Base-by-base conservation (phyloP, 75 land plant species). In the Sequoiadendron giganteum region DNA sequence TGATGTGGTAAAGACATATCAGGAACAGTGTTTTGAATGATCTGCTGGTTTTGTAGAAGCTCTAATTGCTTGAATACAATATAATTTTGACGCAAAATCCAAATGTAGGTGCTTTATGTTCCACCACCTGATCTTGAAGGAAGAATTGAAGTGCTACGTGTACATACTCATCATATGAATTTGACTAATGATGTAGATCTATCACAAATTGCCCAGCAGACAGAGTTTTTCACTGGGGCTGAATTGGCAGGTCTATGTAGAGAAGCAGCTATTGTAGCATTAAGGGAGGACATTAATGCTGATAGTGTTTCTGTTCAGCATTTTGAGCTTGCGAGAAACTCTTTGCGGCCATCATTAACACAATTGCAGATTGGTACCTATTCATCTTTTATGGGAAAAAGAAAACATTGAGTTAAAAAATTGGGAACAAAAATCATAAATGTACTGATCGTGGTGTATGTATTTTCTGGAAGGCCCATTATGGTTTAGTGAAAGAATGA, bases 51-150 rank as follows among this genome's bases (percentile, higher is more conserved):
- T 68, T n/a, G 34, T 19, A n/a, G 9, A 8, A 49, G 19, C 58
- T 77, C 15, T 47, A 79, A n/a, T 87, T 61, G 28, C n/a, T 28
- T 65, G 42, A 25, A 3, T 86, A 34, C 49, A 68, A 16, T 86
- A 56, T 36, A 14, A 88, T 0, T 55, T 21, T 56, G 42, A 78
- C 28, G 39, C 39, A 68, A 56, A 88, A 79, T 82, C n/a, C 34
- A 39, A 56, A 54, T 81, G 32, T 89, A 97, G 97, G 94, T 96
- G 9, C 92, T 96, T 3, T 96, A 96, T 90, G 99, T 97, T 8
- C 96, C 99, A 49, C 99, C 96, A 78, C 99, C 99, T 45, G 99
- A 97, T 90, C 14, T 87, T 30, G 94, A 94, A 88, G 95, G 92
- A 45, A 93, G 97, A 32, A 52, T 94, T 36, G 97, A 97, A 86